These are phyloP conservation scores for Hamiltosporidium magnivora DNA, from an alignment of 371 early-diverging fungal species.

Conservation along the genomic window DNA sequence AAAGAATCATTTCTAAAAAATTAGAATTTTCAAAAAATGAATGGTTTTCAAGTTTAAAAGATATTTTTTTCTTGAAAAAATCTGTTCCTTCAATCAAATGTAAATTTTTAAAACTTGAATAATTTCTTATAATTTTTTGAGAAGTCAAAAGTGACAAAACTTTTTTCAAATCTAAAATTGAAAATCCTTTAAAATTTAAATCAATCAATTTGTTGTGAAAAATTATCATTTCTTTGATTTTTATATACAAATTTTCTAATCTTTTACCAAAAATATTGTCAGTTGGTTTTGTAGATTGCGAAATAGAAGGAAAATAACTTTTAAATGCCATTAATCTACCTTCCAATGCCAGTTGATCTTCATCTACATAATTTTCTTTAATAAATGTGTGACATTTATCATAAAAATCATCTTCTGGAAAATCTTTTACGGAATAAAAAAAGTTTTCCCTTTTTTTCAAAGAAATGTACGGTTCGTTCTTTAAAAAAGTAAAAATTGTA, in stretches of 20 bases:
- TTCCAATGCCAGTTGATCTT: conserved; percentile 6
- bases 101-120: neutral
- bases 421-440: conserved; percentile 6
- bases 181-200: neutral
- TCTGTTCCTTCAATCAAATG: neutral
- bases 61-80: neutral
- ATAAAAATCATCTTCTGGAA: conserved; percentile 14
- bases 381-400: conserved; percentile 5
- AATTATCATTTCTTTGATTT: neutral
- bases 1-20: no score
- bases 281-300: neutral
- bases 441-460: neutral
- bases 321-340: conserved; percentile 12
- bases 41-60: neutral
- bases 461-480: no score
- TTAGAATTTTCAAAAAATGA: neutral
- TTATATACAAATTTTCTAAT: neutral
- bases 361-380: conserved; percentile 2
- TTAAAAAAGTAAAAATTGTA: no score
- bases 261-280: neutral
- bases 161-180: neutral
- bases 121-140: neutral
- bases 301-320: neutral
- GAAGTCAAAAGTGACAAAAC: neutral
- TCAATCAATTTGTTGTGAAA: neutral